Evolutionary conservation across 805 yeast species (phyloP), one percentile per base, ranked within the genome.

Genomic region (Saccharomycopsis malanga): DNA sequence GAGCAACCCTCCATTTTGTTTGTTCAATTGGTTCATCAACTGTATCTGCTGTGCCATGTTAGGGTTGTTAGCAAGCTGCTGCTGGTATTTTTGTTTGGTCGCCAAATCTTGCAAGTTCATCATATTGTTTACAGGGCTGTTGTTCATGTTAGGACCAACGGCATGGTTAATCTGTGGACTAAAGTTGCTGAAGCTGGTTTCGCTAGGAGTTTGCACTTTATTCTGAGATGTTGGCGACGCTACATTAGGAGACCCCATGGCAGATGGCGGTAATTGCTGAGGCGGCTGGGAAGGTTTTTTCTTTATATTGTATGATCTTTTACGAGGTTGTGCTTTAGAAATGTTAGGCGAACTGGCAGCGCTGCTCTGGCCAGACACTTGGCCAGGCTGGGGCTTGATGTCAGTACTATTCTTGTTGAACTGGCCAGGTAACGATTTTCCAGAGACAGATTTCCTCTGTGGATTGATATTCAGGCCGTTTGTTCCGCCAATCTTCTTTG

Each of bases 391-490:
- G 42, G n/a, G 2, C 40, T 35, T 41, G 53, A 34, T 17, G 41
- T 34, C 24, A 52, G 37, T 24, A 14, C 21, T 6, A 41, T 41
- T 41, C 9, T 34, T 18, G 21, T 41, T 41, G 44, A 46, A 57
- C 46, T 55, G 58, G 4, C 61, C 62, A 25, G 66, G 65, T 2
- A 59, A 27, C 7, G 62, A 54, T 50, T 61, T 60, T 3, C 61
- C 68, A 20, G 68, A 61, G 35, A 60, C 58, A 4, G 54, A 17
- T 22, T 44, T 48, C 39, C 48, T 34, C 34, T 22, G 36, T 22
- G 40, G 15, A 2, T 12, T 18, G 18, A 4, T 22, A 7, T 15
- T 14, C 14, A 21, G 41, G 10, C 41, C 41, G 22, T 27, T 36
- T 22, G 46, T 43, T 9, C 47, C 42, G 3, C 42, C 47, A 23